Base-by-base conservation (phyloP, 1,139 yeast genomes). In the Geotrichum phurueaensis region DNA sequence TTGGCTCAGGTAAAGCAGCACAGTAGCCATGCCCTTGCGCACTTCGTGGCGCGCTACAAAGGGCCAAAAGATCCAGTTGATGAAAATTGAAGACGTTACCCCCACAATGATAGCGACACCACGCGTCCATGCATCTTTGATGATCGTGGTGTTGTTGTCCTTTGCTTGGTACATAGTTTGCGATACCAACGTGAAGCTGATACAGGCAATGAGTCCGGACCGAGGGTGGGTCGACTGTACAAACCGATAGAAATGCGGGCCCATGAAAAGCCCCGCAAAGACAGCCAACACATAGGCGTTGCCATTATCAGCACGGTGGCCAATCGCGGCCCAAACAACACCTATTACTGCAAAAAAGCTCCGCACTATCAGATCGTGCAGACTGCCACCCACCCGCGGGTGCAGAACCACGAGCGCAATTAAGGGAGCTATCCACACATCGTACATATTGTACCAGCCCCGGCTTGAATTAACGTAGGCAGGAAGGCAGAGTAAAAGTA, bases 31-130 rank as follows among this genome's bases (percentile, higher is more conserved):
- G 0, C 81, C 76, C 10, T 71, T 65, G 39, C 78, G 73, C 5
- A 80, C 71, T 62, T 79, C 82, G 15, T 71, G 73, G 39, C 79
- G 73, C 1, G 83, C 81, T 25, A 74, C 74, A 66, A 79, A 79
- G 0, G 84, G 81, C 83, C 83, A 80, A 22, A 80, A 68, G 1
- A 79, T 58, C 81, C 82, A 79, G 61, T 76, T 78, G 2, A 78
- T 69, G 1, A 76, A 64, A 45, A 78, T 70, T 0, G 82, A 70
- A 0, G 75, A 63, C 12, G 74, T 49, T 5, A 79, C 67, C 7
- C 81, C 80, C 23, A 78, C 72, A 20, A 79, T 65, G 1, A 80
- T 66, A 5, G 80, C 71, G 1, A 76, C 60, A 2, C 79, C 75
- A 0, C 77, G 71, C 0, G 74, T 70, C 82, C 82, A 79, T 0